Evolutionary conservation across 176 grass and related monocot genomes (phyloP).

Genomic region (Triticum timopheevii): DNA sequence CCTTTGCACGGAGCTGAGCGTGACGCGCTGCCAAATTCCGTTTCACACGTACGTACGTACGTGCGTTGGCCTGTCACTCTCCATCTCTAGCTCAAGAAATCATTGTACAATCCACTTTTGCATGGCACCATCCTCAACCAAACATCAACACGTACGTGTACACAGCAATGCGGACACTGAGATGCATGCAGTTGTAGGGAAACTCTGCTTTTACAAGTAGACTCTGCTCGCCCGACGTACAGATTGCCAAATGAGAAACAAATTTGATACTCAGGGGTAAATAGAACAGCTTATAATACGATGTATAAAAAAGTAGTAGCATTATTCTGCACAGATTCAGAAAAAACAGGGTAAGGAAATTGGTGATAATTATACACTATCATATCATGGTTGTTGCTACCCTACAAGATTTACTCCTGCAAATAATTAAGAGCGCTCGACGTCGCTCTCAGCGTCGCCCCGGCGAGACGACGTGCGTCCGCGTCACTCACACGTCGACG

Average conservation of each 20-base stretch:
- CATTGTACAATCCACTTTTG: neutral
- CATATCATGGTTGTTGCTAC: neutral
- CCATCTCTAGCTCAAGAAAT: neutral
- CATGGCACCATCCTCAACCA: neutral
- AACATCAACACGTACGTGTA: neutral
- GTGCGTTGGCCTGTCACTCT: conserved; percentile 45
- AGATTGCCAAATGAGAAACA: neutral
- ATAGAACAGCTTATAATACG: neutral
- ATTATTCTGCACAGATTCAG: conserved; percentile 46
- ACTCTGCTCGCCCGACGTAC: neutral
- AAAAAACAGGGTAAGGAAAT: neutral
- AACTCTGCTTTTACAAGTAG: neutral
- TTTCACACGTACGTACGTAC: neutral
- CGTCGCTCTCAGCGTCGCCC: neutral
- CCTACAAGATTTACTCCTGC: conserved; percentile 27
- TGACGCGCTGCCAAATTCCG: conserved; percentile 31
- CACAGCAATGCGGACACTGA: neutral
- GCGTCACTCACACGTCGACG: conserved; percentile 62
- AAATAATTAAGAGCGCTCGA: neutral
- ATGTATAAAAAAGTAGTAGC: neutral
- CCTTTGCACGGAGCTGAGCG: neutral
- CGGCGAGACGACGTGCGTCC: neutral
- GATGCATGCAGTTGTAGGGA: neutral
- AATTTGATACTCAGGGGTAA: neutral
- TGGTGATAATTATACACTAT: neutral